Percentiles rank a stretch among this genome's conserved stretches.
Evolutionary conservation across 345 rosid species (phyloP).

Genomic region (Lagerstroemia speciosa): DNA sequence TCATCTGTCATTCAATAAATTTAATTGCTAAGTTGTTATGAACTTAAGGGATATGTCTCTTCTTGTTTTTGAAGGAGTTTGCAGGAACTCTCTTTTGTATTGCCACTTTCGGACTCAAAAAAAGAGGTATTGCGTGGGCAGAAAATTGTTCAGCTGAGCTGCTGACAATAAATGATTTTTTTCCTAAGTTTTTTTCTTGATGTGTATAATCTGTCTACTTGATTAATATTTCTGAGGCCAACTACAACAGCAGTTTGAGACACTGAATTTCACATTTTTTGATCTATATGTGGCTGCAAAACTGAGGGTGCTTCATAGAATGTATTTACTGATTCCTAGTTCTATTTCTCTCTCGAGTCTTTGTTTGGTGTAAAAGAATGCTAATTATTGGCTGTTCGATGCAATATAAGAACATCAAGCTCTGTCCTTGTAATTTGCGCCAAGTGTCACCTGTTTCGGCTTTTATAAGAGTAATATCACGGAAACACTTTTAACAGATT

Average conservation of each 20-base stretch:
- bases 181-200: neutral
- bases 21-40: neutral
- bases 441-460: neutral
- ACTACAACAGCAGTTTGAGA: neutral
- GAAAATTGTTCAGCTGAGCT: neutral
- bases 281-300: neutral
- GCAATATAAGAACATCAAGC: neutral
- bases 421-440: neutral
- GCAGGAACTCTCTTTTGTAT: slow-evolving; percentile 50
- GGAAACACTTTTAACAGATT: slow-evolving; percentile 38
- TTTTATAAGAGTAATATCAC: neutral
- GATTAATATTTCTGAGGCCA: neutral
- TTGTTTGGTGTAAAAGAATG: neutral
- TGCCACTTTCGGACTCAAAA: slow-evolving; percentile 31
- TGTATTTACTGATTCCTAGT: neutral
- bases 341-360: neutral
- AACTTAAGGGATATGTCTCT: slow-evolving; percentile 8
- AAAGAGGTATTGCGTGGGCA: slow-evolving; percentile 22
- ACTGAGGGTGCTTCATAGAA: neutral
- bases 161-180: neutral
- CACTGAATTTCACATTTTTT: neutral
- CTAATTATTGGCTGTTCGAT: neutral
- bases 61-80: slow-evolving; percentile 56
- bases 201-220: neutral
- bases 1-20: neutral